phyloP scores from a whole-genome alignment of 352 stramenopile species.

The Globisporangium parvum region DNA sequence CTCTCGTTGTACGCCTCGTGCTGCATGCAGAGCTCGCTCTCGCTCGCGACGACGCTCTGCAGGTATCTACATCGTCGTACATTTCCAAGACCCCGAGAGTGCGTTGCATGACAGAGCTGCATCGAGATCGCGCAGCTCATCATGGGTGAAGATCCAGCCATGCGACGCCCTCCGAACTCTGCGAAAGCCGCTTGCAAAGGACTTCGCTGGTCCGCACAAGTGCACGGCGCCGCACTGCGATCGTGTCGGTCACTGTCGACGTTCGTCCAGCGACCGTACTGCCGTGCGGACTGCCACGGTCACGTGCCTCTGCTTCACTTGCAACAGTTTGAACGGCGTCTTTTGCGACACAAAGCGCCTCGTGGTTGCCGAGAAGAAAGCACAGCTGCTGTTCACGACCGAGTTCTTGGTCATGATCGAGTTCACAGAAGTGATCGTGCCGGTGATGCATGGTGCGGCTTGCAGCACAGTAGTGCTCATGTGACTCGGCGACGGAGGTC shows the following conservation, averaged over 20 bases:
- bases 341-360: not conserved
- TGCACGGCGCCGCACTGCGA: no score
- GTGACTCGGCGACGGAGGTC: not conserved
- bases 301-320: no score
- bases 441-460: slow-evolving; percentile 10
- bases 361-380: not conserved
- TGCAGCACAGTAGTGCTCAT: not conserved
- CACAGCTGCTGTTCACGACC: slow-evolving; percentile 2
- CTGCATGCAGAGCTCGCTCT: slow-evolving; percentile 30
- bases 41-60: slow-evolving; percentile 12
- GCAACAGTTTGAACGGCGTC: no score
- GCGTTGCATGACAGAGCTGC: not conserved
- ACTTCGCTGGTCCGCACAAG: no score
- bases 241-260: no score
- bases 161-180: no score
- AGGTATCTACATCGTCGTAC: no score
- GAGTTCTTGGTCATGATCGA: slow-evolving; percentile 15
- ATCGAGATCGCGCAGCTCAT: no score
- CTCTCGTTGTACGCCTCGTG: slow-evolving; percentile 35
- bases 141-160: no score
- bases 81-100: not conserved
- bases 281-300: no score
- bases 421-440: slow-evolving; percentile 16
- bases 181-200: no score
- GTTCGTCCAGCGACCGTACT: no score